These are phyloP conservation scores for Gossypium schwendimanii DNA, from an alignment of 441 rosid species.

Conservation along the genomic window DNA sequence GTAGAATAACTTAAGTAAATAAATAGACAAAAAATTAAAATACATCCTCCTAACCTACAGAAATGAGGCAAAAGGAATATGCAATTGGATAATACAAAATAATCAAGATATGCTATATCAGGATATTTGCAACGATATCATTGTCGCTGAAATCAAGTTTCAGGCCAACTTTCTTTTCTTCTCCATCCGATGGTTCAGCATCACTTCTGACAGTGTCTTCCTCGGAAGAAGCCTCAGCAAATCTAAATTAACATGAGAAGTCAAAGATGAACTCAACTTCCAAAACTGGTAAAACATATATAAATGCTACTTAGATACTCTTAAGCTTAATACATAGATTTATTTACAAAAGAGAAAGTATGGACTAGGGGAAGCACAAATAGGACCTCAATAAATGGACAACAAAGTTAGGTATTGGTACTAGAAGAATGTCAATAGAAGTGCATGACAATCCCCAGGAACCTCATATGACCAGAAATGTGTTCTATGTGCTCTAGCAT, in stretches of 20 bases:
- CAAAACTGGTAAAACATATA: neutral
- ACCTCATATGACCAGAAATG: neutral
- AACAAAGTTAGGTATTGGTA: neutral
- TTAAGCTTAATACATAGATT: neutral
- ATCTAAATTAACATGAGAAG: slow-evolving; percentile 35
- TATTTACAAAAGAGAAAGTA: neutral
- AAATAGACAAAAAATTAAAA: slow-evolving; percentile 2
- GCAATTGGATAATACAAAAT: neutral
- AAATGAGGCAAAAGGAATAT: neutral
- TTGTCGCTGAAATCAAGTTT: slow-evolving; percentile 17
- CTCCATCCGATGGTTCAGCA: slow-evolving; percentile 30
- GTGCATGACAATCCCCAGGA: neutral
- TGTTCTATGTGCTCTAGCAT: neutral
- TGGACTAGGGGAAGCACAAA: neutral
- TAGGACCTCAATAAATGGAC: slow-evolving; percentile 5
- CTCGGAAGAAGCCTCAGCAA: slow-evolving; percentile 54
- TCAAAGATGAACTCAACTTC: neutral
- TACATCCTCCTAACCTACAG: neutral
- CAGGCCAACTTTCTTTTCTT: slow-evolving; percentile 34
- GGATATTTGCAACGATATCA: slow-evolving; percentile 20
- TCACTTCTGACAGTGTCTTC: slow-evolving; percentile 44
- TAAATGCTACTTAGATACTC: slow-evolving; percentile 7
- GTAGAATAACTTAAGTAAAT: neutral
- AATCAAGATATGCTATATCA: slow-evolving; percentile 9
- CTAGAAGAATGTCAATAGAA: neutral